Base-by-base conservation (phyloP, 495 filamentous ascomycete species). In the Penicillium lagena region DNA sequence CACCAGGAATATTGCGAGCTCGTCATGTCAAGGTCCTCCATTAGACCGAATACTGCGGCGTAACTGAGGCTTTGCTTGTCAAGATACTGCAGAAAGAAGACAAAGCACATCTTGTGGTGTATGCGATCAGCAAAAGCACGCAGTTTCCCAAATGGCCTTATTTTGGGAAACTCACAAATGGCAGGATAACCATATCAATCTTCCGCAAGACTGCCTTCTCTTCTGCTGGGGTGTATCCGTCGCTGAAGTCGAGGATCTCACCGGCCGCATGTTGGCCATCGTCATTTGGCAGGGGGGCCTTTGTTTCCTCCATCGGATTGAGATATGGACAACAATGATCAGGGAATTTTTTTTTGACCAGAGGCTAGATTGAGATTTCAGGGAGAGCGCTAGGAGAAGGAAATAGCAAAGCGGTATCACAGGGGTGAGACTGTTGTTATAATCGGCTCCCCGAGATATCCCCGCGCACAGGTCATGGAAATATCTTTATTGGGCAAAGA, bases 1-100 rank as follows among this genome's bases (percentile, higher is more conserved):
- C 71, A 63, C 74, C 74, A 82, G 37, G 63, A 75, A 40, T 80
- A 82, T 30, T 81, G 63, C 0, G 58, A 54, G 13, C 73, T 73
- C 12, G 58, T 52, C 13, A 82, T 60, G n/a, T 72, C 49, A 7
- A 81, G 51, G 50, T 58, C 77, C 6, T 69, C 51, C n/a, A 63
- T 59, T 29, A 83, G 72, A 4, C 76, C 75, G 55, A 81, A 81
- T 30, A 81, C 70, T 7, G 66, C 66, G 2, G 75, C 75, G 56
- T 78, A 78, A 35, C 70, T 76, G 10, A 81, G 53, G 13, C 73
- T 77, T n/a, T 75, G 75, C 50, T 78, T 77, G 50, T 80, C 76
- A 31, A 79, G 73, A 35, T 72, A 63, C 28, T 60, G 54, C 12
- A 60, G 28, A 35, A 63, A 63, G 39, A 63, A 63, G 12, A 63